Conservation (phyloP, 768 basidiomycete genomes). For the Chalciporus piperatus region DNA sequence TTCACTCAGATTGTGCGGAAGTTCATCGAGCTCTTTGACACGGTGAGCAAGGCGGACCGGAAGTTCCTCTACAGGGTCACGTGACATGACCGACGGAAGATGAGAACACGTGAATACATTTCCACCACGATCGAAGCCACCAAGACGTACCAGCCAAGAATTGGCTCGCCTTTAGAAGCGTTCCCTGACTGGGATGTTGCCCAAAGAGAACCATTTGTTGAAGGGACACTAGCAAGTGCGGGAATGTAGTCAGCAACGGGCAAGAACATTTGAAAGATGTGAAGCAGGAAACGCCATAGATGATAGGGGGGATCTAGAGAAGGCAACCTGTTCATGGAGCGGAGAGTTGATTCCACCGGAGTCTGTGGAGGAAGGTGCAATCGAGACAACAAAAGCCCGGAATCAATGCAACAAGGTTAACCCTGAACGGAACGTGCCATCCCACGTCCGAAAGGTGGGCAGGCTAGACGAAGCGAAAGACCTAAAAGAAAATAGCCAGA, state of each 20-base stretch:
- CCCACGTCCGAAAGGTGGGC: background rate
- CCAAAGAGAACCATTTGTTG: conserved; percentile 99
- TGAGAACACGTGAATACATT: background rate
- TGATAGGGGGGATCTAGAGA: background rate
- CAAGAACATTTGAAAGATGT: background rate
- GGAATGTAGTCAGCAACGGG: conserved; percentile 7
- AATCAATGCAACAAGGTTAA: conserved; percentile 42
- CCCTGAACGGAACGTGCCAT: conserved; percentile 17
- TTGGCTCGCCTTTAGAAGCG: conserved; percentile 86
- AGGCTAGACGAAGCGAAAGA: background rate
- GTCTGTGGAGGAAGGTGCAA: too few species aligned
- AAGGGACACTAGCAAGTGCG: conserved; percentile 67
- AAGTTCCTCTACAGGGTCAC: conserved; percentile 68
- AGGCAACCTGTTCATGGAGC: background rate
- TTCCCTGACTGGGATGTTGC: conserved; percentile 93
- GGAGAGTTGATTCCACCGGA: too few species aligned
- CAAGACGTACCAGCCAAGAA: conserved; percentile 68
- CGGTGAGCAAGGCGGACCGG: conserved; percentile 94
- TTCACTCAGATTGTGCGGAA: conserved; percentile 85
- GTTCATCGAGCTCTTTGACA: conserved; percentile 91
- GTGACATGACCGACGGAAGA: conserved; percentile 37
- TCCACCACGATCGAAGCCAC: background rate
- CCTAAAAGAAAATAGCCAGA: background rate
- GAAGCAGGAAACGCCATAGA: background rate
- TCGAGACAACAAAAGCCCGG: background rate